Conservation (phyloP, 192 early-diverging fungal species). For the Coemansia sp. region DNA sequence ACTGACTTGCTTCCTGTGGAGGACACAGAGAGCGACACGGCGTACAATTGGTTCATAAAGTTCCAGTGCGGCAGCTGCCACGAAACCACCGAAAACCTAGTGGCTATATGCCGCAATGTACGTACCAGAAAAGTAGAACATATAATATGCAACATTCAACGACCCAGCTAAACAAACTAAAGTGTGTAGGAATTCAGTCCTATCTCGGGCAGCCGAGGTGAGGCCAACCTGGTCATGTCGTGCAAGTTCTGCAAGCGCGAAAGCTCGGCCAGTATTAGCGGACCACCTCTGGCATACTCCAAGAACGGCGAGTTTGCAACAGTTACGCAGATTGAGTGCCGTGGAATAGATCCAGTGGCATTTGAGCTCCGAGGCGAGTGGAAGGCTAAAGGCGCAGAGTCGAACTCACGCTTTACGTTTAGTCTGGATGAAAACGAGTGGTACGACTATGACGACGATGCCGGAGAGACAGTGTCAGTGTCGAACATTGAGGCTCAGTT, state of each 20-base stretch:
- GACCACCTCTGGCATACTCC: slow-evolving; percentile 19
- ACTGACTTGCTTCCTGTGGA: slow-evolving; percentile 67
- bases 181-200: slow-evolving; percentile 58
- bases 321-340: slow-evolving; percentile 73
- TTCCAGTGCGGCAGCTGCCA: slow-evolving; percentile 79
- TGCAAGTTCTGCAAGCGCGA: slow-evolving; percentile 91
- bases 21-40: slow-evolving; percentile 26
- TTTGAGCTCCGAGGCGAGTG: slow-evolving; percentile 68
- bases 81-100: slow-evolving; percentile 64
- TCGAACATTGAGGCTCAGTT: slow-evolving; percentile 33
- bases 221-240: slow-evolving; percentile 83
- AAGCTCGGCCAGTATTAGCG: slow-evolving; percentile 58
- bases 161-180: not conserved
- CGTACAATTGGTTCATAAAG: slow-evolving; percentile 74
- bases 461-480: slow-evolving; percentile 35
- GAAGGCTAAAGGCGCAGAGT: slow-evolving; percentile 69
- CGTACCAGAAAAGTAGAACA: not conserved
- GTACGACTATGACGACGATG: slow-evolving; percentile 87
- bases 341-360: slow-evolving; percentile 79
- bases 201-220: slow-evolving; percentile 71
- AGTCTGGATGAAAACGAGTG: slow-evolving; percentile 80
- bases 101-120: slow-evolving; percentile 28
- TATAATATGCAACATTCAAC: too few species aligned
- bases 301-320: slow-evolving; percentile 64
- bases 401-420: slow-evolving; percentile 72